Evolutionary conservation across 2,329 filamentous ascomycete species (phyloP), one percentile per base, ranked within the genome.

Genomic region (Cladosporium sp.): DNA sequence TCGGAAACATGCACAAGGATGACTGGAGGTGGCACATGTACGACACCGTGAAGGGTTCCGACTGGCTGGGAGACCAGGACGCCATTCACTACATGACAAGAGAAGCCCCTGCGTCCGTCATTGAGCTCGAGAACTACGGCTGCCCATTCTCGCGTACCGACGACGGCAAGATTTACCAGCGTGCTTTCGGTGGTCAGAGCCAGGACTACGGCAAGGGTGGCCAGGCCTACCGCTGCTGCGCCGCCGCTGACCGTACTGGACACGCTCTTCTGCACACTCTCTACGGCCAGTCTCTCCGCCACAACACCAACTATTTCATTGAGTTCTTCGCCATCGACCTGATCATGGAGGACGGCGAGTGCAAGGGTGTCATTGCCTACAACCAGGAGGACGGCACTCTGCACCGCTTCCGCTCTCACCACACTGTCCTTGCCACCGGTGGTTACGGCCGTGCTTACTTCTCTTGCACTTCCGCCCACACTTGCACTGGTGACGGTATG

Each of bases 11-110:
- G 91, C 90, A 96, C 80, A 83, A 92, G 78, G 91, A 96, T 67
- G 90, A 96, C 76, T 96, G 91, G 91, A 85, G 90, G 79, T 96
- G 91, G 91, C 91, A 96, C 76, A 96, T 96, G 91, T 96, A 96
- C 79, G 91, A 96, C 72, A 96, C 91, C 38, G 91, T 96, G 69
- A 96, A 96, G 80, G 91, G 91, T 59, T 95, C 89, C 59, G 91
- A 96, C 78, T 96, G 91, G 91, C 83, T 96, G 45, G 91, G 91
- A 72, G 91, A 96, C 73, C 91, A 96, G 74, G 91, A 96, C 70
- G 91, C 91, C 59, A 96, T 96, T 68, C 91, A 96, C 76, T 96
- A 96, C 78, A 96, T 96, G 91, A 96, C 91, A 65, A 83, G 90
- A 66, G 91, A 96, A 76, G 91, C 91, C 55, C 90, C 91, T 29